These are phyloP conservation scores for Trichoderma parareesei DNA, from an alignment of 495 filamentous ascomycete genomes.

Conservation along the genomic window DNA sequence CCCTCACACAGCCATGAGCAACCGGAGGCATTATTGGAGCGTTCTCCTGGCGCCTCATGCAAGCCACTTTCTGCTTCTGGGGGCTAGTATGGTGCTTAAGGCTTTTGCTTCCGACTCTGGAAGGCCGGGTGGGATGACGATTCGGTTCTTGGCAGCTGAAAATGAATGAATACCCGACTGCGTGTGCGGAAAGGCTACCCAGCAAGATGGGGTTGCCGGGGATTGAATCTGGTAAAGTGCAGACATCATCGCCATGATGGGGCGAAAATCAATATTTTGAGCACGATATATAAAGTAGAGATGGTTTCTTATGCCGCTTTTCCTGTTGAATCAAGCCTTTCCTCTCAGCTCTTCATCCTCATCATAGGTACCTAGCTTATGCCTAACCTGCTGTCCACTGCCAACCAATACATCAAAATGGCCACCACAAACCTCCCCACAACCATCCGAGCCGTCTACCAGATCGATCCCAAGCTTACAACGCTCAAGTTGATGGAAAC, in stretches of 20 bases:
- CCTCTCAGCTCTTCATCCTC: not conserved
- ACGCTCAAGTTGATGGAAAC: constrained; percentile 19
- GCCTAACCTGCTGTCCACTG: not conserved
- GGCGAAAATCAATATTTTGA: not conserved
- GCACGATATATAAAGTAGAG: too few species aligned
- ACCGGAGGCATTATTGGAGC: not conserved
- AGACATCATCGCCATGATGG: not conserved
- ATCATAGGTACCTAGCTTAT: not conserved
- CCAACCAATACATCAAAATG: constrained; percentile 14
- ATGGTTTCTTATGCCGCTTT: not conserved
- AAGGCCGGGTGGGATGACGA: not conserved
- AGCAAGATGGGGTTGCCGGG: not conserved
- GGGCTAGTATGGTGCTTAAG: not conserved
- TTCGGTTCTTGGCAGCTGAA: not conserved
- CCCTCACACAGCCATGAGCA: not conserved
- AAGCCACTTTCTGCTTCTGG: not conserved
- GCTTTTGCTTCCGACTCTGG: not conserved
- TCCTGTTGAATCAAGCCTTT: not conserved
- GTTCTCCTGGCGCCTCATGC: not conserved
- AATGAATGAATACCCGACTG: not conserved
- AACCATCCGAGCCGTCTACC: constrained; percentile 26
- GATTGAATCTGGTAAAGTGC: not conserved
- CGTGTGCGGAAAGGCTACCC: not conserved
- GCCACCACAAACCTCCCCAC: constrained; percentile 17
- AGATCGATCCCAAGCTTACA: constrained; percentile 19